A percentile compares a stretch with the other conserved stretches of the same genome.
These are phyloP conservation scores for Pelomyxa schiedti DNA, from an alignment of 78 protist species.

Conservation along the genomic window DNA sequence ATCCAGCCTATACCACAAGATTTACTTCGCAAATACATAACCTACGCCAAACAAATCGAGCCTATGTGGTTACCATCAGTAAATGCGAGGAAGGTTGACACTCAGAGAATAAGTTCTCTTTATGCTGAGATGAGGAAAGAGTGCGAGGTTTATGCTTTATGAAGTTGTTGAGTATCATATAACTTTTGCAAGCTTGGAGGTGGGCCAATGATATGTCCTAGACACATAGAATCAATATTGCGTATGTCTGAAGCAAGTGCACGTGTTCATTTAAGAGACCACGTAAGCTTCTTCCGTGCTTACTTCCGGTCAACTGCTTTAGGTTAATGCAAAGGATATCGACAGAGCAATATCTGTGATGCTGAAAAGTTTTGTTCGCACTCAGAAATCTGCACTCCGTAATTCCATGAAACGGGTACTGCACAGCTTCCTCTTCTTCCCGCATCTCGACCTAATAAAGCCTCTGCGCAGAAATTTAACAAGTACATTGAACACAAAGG, in stretches of 20 bases:
- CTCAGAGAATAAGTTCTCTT: slow-evolving; percentile 59
- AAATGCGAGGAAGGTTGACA: slow-evolving; percentile 20
- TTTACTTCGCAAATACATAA: slow-evolving; percentile 83
- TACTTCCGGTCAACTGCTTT: too few relatives aligned
- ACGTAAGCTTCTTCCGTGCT: too few relatives aligned
- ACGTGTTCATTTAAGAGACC: slow-evolving; percentile 84
- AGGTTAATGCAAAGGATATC: slow-evolving; percentile 72
- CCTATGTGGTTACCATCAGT: background rate
- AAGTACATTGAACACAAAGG: slow-evolving; percentile 40
- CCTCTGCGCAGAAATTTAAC: slow-evolving; percentile 2
- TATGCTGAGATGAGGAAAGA: slow-evolving; percentile 86
- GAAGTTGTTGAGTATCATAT: background rate
- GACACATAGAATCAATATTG: slow-evolving; percentile 89
- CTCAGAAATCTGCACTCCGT: slow-evolving; percentile 66
- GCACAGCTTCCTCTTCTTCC: background rate
- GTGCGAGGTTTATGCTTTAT: slow-evolving; percentile 14
- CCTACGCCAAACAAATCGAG: slow-evolving; percentile 49
- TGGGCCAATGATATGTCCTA: slow-evolving; percentile 83
- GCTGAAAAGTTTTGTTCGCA: slow-evolving; percentile 74
- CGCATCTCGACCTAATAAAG: background rate
- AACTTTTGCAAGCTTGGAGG: slow-evolving; percentile 13
- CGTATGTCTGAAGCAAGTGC: slow-evolving; percentile 94
- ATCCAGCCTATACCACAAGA: slow-evolving; percentile 60
- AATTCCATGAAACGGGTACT: slow-evolving; percentile 25
- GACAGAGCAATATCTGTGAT: slow-evolving; percentile 79